Base-by-base conservation (phyloP, 805 yeast genomes). In the Yamadazyma philogaea region DNA sequence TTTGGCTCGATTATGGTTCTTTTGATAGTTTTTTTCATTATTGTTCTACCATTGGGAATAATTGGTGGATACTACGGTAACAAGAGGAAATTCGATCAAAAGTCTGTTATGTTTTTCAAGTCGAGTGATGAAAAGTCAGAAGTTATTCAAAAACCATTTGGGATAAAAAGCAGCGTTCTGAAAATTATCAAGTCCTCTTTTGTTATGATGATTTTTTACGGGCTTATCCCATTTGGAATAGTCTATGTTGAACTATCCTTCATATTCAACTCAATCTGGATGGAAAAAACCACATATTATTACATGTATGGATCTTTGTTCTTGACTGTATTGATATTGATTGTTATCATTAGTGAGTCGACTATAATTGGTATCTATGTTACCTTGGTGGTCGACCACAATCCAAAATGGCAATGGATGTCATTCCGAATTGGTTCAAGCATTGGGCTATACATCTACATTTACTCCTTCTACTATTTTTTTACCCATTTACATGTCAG, bases 361-460 rank as follows among this genome's bases (percentile, higher is more conserved):
- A 78, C 90, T 7, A 72, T 87, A 18, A 78, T 87, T 33, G 79
- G 84, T 5, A 73, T 83, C 7, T 87, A 83, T 55, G 56, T 84
- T 33, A 73, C 83, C 34, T 68, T 87, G 53, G 59, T 69, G 1
- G 70, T 72, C 17, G 66, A 76, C 50, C 77, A 75, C 39, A 75
- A 77, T 55, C 76, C 77, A 38, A 66, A 73, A 50, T 89, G 96
- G 96, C 87, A 86, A 57, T 87, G 96, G 96, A 72, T 82, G 50
- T 70, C 88, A 10, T 87, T 87, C 60, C 60, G 78, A 41, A 78
- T 81, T 21, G 87, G 95, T 4, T 57, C 70, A 3, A 79, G 90
- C 44, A 75, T 86, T 37, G 87, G 88, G 22, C 70, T 82, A 71
- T 87, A 84, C 63, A 72, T 88, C 44, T 78, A 78, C 49, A 60